Percentiles rank a stretch among this genome's conserved stretches.
phyloP scores from a whole-genome alignment of 2,329 filamentous ascomycete genomes.

The Tolypocladium cylindrosporum region DNA sequence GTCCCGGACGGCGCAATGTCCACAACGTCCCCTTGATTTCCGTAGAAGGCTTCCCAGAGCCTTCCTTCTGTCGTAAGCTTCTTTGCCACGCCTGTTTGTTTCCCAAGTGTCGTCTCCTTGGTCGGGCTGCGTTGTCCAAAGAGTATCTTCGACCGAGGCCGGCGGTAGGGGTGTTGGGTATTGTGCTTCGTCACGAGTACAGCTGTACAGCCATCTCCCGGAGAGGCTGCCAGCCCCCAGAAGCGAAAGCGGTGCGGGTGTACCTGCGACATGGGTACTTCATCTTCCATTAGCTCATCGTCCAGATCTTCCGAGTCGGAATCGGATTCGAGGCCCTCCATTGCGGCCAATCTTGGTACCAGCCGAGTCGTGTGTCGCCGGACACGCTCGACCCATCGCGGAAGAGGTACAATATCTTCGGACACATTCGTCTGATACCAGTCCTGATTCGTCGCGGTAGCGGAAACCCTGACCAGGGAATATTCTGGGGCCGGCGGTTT shows the following conservation, averaged over 20 bases:
- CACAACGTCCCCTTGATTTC: slow-evolving; percentile 34
- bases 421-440: slow-evolving; percentile 45
- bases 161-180: slow-evolving; percentile 36
- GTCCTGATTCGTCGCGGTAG: slow-evolving; percentile 36
- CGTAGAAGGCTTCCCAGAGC: slow-evolving; percentile 52
- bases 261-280: slow-evolving; percentile 29
- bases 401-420: slow-evolving; percentile 12
- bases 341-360: slow-evolving; percentile 35
- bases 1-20: slow-evolving; percentile 22
- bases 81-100: not conserved
- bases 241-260: slow-evolving; percentile 40
- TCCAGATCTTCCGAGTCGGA: slow-evolving; percentile 13
- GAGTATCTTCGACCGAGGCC: slow-evolving; percentile 23
- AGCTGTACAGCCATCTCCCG: slow-evolving; percentile 40
- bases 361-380: slow-evolving; percentile 30
- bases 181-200: slow-evolving; percentile 39
- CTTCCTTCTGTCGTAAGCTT: slow-evolving; percentile 41
- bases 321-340: slow-evolving; percentile 21
- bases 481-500: slow-evolving; percentile 31
- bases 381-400: slow-evolving; percentile 39
- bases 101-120: not conserved
- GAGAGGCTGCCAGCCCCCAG: slow-evolving; percentile 42
- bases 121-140: slow-evolving; percentile 21
- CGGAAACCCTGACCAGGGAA: slow-evolving; percentile 42
- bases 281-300: slow-evolving; percentile 7